phyloP scores from a whole-genome alignment of 371 early-diverging fungal species.

The Funneliformis caledonium region DNA sequence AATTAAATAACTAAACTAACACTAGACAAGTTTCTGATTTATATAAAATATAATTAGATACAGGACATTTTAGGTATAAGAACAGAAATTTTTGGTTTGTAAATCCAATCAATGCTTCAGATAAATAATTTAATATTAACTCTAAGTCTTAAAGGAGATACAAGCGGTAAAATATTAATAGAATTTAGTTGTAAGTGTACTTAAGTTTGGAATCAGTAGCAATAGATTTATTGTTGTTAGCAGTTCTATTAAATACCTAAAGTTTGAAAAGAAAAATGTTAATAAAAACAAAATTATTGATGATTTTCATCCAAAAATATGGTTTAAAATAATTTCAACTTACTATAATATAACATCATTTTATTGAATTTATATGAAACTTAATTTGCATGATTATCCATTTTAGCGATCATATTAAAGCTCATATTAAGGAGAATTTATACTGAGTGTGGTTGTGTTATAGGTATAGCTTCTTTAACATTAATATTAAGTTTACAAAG shows the following conservation, averaged over 20 bases:
- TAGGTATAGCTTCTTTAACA: not conserved
- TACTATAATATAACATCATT: constrained; percentile 4
- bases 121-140: constrained; percentile 5
- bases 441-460: not conserved
- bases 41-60: too few relatives aligned
- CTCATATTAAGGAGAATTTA: not conserved
- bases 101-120: constrained; percentile 14
- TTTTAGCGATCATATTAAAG: not conserved
- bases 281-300: not conserved
- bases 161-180: not conserved
- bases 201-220: constrained; percentile 16
- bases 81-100: constrained; percentile 11
- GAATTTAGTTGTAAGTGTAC: not conserved
- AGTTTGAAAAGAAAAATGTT: not conserved
- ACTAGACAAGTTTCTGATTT: too few relatives aligned
- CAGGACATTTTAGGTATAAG: constrained; percentile 18
- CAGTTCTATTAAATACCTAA: constrained; percentile 14
- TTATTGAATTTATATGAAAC: constrained; percentile 28
- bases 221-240: not conserved
- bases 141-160: constrained; percentile 2
- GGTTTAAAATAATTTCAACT: not conserved
- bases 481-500: not conserved
- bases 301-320: not conserved
- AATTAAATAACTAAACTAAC: too few relatives aligned
- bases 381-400: constrained; percentile 16